Base-by-base conservation (phyloP, 768 basidiomycete species). In the Dioszegia hungarica region DNA sequence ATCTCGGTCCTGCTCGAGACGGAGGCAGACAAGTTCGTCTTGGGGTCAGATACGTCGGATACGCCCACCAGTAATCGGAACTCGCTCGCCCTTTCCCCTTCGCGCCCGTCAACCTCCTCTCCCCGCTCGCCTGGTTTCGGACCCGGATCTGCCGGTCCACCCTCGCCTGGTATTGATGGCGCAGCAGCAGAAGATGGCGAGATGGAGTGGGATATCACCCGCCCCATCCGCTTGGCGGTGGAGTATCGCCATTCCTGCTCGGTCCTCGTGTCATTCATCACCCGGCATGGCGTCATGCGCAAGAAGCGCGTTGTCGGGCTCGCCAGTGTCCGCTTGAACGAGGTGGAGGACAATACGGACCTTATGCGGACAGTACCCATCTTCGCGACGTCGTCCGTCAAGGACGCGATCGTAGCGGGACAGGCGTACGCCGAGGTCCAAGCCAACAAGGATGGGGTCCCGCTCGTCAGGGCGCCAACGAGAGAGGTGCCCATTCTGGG, bases 171-270 rank as follows among this genome's bases (percentile, higher is more conserved):
- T n/a, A 5, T 40, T 17, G 14, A 17, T n/a, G 20, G 8, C 20
- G 14, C 20, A 5, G 25, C 25, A 28, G 11, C 11, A 46, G 44
- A 22, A 25, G 37, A 39, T 4, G 36, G 31, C 15, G 66, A 66
- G 25, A 29, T 72, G 33, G 70, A 72, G 19, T 70, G 67, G 64
- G 66, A 65, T 33, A 29, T 70, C 12, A 51, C 62, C 2, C 34
- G 52, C 2, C 61, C 61, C 1, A 64, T 71, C 38, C 50, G 61
- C 20, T 57, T 77, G 17, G 75, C 75, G 1, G 68, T 73, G 5
- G 46, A 72, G 54, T 77, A 76, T 59, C 64, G 75, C 38, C 74
- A 74, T 59, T 73, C 73, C 0, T 73, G 74, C 44, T 73, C 70
- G 0, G 50, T 75, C 15, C 39, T 77, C 15, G 47, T 77, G 24